phyloP scores from a whole-genome alignment of 148 eudicot species.

The Nyssa sinensis region DNA sequence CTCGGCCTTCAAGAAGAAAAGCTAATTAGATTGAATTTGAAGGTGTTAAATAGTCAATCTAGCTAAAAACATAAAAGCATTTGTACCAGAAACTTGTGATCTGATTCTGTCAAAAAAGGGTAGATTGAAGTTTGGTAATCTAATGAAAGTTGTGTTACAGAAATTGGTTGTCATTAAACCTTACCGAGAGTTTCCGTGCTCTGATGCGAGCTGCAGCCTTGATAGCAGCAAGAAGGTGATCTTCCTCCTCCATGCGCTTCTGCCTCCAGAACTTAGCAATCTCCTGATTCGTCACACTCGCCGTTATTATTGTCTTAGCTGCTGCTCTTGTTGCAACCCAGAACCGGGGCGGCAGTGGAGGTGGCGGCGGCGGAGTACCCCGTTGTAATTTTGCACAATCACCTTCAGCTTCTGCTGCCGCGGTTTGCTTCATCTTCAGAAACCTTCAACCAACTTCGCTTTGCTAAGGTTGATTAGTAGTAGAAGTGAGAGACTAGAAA shows the following conservation, averaged over 20 bases:
- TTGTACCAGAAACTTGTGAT: no score
- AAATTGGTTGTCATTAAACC: neutral
- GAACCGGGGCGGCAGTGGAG: conserved; percentile 23
- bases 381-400: neutral
- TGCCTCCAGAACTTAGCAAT: conserved; percentile 69
- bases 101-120: no score
- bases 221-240: conserved; percentile 66
- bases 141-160: neutral
- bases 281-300: conserved; percentile 61
- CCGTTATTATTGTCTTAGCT: neutral
- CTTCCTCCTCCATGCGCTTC: conserved; percentile 61
- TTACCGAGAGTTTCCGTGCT: conserved; percentile 58
- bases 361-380: conserved; percentile 20
- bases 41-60: no score
- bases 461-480: neutral
- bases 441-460: neutral
- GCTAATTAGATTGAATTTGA: no score
- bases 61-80: no score
- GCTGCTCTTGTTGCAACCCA: neutral
- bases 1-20: no score
- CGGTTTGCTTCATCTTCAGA: conserved; percentile 16
- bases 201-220: conserved; percentile 76
- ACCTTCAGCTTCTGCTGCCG: neutral
- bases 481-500: neutral
- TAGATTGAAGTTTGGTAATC: neutral